Evolutionary conservation across 257 asterid species (phyloP), one percentile per base, ranked within the genome.

Genomic region (Ophiorrhiza pumila): DNA sequence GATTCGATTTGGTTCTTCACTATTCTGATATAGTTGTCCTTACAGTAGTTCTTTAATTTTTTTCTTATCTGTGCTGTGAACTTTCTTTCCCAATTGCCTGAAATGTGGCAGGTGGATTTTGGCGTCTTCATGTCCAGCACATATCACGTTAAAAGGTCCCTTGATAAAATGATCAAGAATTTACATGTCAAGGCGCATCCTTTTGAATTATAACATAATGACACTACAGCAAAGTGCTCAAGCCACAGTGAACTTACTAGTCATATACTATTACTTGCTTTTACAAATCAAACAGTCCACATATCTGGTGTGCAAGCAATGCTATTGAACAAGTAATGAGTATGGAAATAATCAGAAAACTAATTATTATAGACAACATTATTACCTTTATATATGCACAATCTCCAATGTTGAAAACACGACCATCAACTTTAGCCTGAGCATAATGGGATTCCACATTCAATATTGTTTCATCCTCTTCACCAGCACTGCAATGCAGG

Each of bases 381-480:
- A 20, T 74, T 80, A 89, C 98, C 96, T 91, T 89, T 53, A 93
- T 87, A 65, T 53, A 80, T 12, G 85, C 96, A 78, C 91, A 91
- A 80, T 93, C 97, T 70, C 96, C 96, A 29, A 93, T 79, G 70
- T 80, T 75, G 34, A 89, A 80, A 74, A 85, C 69, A 71, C 74
- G 66, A 79, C 78, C 78, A 69, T 74, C 86, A 70, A 88, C 79
- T 74, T 74, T 85, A 73, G 98, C 98, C 85, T 87, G 96, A 73
- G 92, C 82, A 77, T 87, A 93, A 85, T 93, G 98, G 84, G 87
- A 75, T 74, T 83, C 81, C 72, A 91, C 97, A 78, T 91, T 87
- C 79, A 82, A 67, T 81, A 93, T 81, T 72, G 84, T 87, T 77
- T 91, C 96, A 80, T 93, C 98, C 80, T 93, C 97, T 79, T 88